Base-by-base conservation (phyloP, 805 yeast species). In the Yarrowia sp. region DNA sequence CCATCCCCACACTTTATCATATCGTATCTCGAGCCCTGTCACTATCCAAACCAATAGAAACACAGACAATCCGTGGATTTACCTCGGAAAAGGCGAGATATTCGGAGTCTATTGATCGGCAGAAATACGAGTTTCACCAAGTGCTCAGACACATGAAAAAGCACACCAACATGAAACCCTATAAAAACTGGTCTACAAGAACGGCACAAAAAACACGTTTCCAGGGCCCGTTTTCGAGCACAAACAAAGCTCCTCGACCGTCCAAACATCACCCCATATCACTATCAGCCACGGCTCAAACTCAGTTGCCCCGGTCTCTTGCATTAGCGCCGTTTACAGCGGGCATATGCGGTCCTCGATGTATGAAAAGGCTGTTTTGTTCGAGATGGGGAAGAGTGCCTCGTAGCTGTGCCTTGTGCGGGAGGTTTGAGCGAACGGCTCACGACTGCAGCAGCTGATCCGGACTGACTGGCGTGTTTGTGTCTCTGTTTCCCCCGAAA, bases 331-430 rank as follows among this genome's bases (percentile, higher is more conserved):
- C 59, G 59, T 53, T 53, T 53, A 9, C 59, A 53, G 59, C 59
- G 59, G 59, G 59, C 59, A 53, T 53, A 53, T 53, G 59, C 59
- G 68, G 63, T 64, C 43, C 63, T 64, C 61, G 59, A 64, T 38
- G 68, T 64, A 38, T 42, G 58, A 32, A 53, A 43, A 38, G 61
- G 59, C 61, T 63, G 56, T 36, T 50, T 46, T 5, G 19, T 48
- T 49, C 58, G 8, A 26, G 59, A 5, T 14, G 42, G 45, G 40
- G 43, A 36, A 36, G 19, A 16, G 40, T 32, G 55, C 15, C 11
- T 19, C 32, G 32, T 26, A 26, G 32, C 32, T 26, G 32, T 26
- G 32, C 32, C 32, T 26, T 26, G 32, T 5, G 32, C 32, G 32
- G 7, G 32, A 26, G 32, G 32, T 26, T 26, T 26, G 32, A 5